Percentiles rank a stretch among this genome's conserved stretches.
Evolutionary conservation across 2,329 filamentous ascomycete species (phyloP).

Genomic region (Paecilomyces formosus): DNA sequence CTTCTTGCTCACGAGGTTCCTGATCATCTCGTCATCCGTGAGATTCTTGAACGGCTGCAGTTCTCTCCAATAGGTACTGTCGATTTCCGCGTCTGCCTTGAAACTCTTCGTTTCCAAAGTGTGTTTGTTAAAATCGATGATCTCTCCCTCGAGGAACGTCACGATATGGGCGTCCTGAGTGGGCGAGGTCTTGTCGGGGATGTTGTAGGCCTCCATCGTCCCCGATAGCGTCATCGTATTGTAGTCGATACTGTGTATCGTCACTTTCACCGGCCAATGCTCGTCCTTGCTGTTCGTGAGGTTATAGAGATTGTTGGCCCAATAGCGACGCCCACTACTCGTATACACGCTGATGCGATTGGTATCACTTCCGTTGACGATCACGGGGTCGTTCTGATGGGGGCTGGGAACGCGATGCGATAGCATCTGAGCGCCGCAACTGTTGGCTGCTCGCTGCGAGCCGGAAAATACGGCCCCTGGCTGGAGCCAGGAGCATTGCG

Average conservation of each 20-base stretch:
- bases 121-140: conserved; percentile 54
- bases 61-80: conserved; percentile 43
- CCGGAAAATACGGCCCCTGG: conserved; percentile 55
- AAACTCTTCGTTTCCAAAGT: conserved; percentile 42
- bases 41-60: conserved; percentile 41
- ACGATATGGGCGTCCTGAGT: conserved; percentile 46
- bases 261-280: conserved; percentile 61
- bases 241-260: conserved; percentile 55
- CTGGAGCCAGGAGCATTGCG: conserved; percentile 55
- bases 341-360: conserved; percentile 30
- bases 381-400: conserved; percentile 23
- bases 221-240: conserved; percentile 55
- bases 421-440: conserved; percentile 16
- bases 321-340: conserved; percentile 27
- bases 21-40: conserved; percentile 36
- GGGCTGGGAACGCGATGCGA: conserved; percentile 20
- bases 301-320: conserved; percentile 20
- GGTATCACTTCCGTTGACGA: conserved; percentile 27
- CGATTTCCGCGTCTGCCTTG: conserved; percentile 38
- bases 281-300: conserved; percentile 38
- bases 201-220: conserved; percentile 65
- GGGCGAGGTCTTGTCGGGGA: conserved; percentile 45
- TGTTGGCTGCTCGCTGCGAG: conserved; percentile 49
- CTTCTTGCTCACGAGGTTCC: conserved; percentile 36
- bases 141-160: conserved; percentile 62